phyloP scores from a whole-genome alignment of 768 basidiomycete genomes.

The Phanerochaete sordida region DNA sequence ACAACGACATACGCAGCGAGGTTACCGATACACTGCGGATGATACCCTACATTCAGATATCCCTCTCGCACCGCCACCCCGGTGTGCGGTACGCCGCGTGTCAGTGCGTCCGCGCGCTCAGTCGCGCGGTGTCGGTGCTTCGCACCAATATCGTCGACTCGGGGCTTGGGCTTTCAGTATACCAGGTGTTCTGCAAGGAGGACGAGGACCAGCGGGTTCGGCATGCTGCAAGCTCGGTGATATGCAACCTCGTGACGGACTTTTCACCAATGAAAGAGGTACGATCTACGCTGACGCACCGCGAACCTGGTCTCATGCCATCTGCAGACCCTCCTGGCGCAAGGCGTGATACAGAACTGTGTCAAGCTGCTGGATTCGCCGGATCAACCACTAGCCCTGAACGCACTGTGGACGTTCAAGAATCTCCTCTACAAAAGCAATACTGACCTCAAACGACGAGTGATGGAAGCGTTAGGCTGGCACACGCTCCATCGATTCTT shows the following conservation, averaged over 20 bases:
- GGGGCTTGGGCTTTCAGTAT: slow-evolving; percentile 70
- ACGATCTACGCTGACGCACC: slow-evolving; percentile 18
- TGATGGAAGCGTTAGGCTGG: slow-evolving; percentile 76
- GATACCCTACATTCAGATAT: slow-evolving; percentile 49
- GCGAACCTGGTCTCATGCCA: neutral
- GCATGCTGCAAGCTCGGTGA: slow-evolving; percentile 63
- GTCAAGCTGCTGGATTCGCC: slow-evolving; percentile 50
- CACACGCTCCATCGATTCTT: slow-evolving; percentile 53
- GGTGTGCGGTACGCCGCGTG: slow-evolving; percentile 86
- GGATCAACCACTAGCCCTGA: slow-evolving; percentile 58
- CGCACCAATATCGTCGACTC: slow-evolving; percentile 84
- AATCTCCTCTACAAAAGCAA: slow-evolving; percentile 71
- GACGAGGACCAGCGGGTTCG: slow-evolving; percentile 71
- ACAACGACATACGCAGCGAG: slow-evolving; percentile 67
- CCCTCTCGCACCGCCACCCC: slow-evolving; percentile 57
- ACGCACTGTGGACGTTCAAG: slow-evolving; percentile 84
- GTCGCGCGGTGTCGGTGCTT: slow-evolving; percentile 74
- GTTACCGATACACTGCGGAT: slow-evolving; percentile 60
- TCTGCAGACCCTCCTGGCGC: slow-evolving; percentile 56
- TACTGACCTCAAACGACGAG: slow-evolving; percentile 54
- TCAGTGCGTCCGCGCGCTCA: slow-evolving; percentile 79
- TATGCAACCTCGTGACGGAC: slow-evolving; percentile 85
- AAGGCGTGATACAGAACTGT: slow-evolving; percentile 64
- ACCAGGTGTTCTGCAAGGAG: slow-evolving; percentile 49
- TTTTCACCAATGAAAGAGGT: slow-evolving; percentile 80